phyloP scores from a whole-genome alignment of 768 basidiomycete species.

The Lactarius deliciosus region DNA sequence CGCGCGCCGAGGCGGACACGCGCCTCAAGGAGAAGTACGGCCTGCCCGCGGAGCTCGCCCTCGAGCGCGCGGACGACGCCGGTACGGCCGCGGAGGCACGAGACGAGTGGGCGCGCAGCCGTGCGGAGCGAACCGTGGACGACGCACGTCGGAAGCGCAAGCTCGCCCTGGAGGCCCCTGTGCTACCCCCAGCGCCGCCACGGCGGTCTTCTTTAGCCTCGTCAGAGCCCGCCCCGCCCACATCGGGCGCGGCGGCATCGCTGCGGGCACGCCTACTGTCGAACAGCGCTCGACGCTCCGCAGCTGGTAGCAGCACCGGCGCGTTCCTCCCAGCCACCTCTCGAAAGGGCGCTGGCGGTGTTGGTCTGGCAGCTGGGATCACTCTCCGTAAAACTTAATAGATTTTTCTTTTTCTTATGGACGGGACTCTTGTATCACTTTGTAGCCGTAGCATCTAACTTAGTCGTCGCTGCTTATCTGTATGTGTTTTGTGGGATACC shows the following conservation, averaged over 20 bases:
- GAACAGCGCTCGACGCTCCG: slow-evolving; percentile 24
- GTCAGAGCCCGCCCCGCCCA: slow-evolving; percentile 4
- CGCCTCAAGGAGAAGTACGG: slow-evolving; percentile 72
- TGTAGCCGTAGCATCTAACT: slow-evolving; percentile 25
- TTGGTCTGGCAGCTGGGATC: slow-evolving; percentile 20
- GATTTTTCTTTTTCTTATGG: neutral
- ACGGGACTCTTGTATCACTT: neutral
- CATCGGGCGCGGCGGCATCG: slow-evolving; percentile 19
- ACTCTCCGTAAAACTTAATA: slow-evolving; percentile 20
- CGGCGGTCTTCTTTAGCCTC: neutral
- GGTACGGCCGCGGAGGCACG: slow-evolving; percentile 55
- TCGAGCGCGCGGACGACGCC: slow-evolving; percentile 66
- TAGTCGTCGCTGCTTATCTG: slow-evolving; percentile 5
- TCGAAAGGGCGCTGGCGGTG: slow-evolving; percentile 13
- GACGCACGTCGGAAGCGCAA: slow-evolving; percentile 50
- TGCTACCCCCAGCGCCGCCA: slow-evolving; percentile 1
- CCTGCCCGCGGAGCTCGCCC: slow-evolving; percentile 62
- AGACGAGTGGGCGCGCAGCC: slow-evolving; percentile 57
- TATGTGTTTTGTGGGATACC: slow-evolving; percentile 1
- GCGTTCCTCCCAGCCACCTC: neutral
- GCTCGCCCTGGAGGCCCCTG: slow-evolving; percentile 30
- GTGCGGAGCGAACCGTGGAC: slow-evolving; percentile 45
- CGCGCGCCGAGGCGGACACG: slow-evolving; percentile 68
- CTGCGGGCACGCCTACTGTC: slow-evolving; percentile 27
- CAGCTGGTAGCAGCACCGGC: neutral